Evolutionary conservation across 495 filamentous ascomycete species (phyloP), one percentile per base, ranked within the genome.

Genomic region (Hyaloscypha finlandica): DNA sequence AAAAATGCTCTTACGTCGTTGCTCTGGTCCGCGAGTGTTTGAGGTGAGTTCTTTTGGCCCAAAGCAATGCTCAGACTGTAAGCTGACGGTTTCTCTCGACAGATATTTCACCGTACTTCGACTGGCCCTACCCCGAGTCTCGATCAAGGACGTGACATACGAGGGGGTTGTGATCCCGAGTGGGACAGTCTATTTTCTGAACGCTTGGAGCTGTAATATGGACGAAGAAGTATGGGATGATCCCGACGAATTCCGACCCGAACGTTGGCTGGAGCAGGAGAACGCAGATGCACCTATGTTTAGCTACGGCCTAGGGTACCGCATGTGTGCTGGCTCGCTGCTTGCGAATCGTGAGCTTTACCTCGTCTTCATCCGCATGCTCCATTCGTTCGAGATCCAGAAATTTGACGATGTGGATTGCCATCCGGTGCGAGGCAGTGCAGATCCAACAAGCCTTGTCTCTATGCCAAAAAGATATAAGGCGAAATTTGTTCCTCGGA

Each of bases 301-400:
- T 52, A 63, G 52, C 1, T 64, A 68, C 35, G 66, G 61, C 12
- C 33, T 63, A 4, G 60, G 66, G 6, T 89, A 87, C 64, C 81
- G 88, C 29, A 89, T 89, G 87, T 90, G 88, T 66, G 83, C 86
- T 9, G 88, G 87, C 12, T 84, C 84, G 1, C 71, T 88, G 57
- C 80, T 90, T 1, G 86, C 87, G 29, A 89, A 89, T 52, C 79
- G 86, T 0, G 86, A 90, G 74, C 74, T 89, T n/a, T 89, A 90
- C 66, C 76, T 88, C 52, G 80, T 86, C 54, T 88, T 89, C 75
- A 82, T 89, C 76, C 82, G 87, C 14, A 81, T 85, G 57, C 73
- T 89, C 22, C 83, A 81, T 69, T 82, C 82, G 58, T 89, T 89
- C 70, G 77, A 83, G 30, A 80, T 90, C 31, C 77, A 84, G 67